Evolutionary conservation across 495 filamentous ascomycete species (phyloP).

Genomic region (Neurospora sp.): DNA sequence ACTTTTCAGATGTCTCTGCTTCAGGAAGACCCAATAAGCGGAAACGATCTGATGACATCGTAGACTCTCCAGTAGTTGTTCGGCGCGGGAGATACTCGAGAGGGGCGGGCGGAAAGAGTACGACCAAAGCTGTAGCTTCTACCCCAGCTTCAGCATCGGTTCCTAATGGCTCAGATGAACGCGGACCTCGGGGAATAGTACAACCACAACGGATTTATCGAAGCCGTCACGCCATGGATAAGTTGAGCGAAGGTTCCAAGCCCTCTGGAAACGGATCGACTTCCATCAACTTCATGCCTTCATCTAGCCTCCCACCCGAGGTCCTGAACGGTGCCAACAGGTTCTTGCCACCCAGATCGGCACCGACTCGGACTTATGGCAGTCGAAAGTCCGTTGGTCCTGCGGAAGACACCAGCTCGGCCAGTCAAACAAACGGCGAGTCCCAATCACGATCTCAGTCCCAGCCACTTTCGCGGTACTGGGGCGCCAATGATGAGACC

Average conservation of each 20-base stretch:
- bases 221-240: background rate
- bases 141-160: background rate
- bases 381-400: background rate
- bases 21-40: background rate
- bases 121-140: background rate
- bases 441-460: conserved; percentile 5
- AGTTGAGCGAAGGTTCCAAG: background rate
- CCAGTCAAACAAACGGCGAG: background rate
- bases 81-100: background rate
- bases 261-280: background rate
- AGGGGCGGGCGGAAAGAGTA: background rate
- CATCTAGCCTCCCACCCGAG: background rate
- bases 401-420: background rate
- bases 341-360: background rate
- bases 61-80: background rate
- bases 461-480: background rate
- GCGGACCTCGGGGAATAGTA: background rate
- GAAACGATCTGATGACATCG: conserved; percentile 2
- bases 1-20: background rate
- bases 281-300: background rate
- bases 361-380: background rate
- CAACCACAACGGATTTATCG: background rate
- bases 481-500: conserved; percentile 1
- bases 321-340: background rate
- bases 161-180: background rate